Evolutionary conservation across 106 monocot genomes (phyloP).

Genomic region (Dendrobium huoshanense): DNA sequence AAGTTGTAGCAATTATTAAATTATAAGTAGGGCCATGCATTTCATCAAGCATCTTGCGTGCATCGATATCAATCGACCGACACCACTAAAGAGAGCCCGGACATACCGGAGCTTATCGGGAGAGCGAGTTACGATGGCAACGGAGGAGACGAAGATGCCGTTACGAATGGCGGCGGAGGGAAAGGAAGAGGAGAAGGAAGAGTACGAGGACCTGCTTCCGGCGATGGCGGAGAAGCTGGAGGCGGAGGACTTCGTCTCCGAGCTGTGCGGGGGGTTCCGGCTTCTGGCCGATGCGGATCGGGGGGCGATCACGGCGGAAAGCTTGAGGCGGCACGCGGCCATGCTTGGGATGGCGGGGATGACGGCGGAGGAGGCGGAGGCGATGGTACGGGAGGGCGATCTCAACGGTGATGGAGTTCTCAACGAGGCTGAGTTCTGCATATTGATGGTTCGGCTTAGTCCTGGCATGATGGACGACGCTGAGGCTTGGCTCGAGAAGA

Average conservation of each 20-base stretch:
- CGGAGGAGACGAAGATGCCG: background rate
- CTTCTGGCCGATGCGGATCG: conserved; percentile 44
- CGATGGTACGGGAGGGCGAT: conserved; percentile 82
- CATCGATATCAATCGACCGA: background rate
- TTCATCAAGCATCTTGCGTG: background rate
- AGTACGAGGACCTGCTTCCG: conserved; percentile 56
- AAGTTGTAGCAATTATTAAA: background rate
- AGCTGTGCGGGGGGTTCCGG: conserved; percentile 63
- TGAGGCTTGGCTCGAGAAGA: conserved; percentile 44
- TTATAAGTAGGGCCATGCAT: background rate
- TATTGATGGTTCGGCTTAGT: conserved; percentile 77
- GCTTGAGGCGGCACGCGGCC: conserved; percentile 43
- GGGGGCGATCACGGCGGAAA: conserved; percentile 59
- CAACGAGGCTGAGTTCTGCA: conserved; percentile 70
- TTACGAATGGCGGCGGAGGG: background rate
- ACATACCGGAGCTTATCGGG: background rate
- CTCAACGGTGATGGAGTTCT: conserved; percentile 69
- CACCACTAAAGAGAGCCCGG: no score
- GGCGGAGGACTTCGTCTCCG: conserved; percentile 36
- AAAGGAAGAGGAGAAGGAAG: conserved; percentile 8
- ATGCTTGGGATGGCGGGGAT: conserved; percentile 60
- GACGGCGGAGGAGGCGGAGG: conserved; percentile 53
- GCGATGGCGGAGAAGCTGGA: conserved; percentile 55
- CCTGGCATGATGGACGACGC: conserved; percentile 72
- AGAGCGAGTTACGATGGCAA: background rate